Conservation (phyloP, 78 protist species). For the Dictyostelium firmibasis region DNA sequence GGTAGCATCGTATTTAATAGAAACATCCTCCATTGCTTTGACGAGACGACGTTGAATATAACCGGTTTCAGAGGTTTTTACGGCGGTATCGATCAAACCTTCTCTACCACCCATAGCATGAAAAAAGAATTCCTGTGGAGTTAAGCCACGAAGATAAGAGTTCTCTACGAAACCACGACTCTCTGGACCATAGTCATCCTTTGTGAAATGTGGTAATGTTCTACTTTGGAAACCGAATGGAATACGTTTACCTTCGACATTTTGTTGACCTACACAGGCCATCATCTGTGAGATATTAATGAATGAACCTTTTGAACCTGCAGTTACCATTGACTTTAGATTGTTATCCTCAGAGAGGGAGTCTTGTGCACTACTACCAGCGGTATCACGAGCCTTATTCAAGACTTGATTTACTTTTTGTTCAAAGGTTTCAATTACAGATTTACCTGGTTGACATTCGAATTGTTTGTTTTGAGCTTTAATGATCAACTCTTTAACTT, state of each 20-base stretch:
- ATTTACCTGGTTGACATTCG: conserved; percentile 95
- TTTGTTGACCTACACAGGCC: conserved; percentile 99
- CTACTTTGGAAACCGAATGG: conserved; percentile 97
- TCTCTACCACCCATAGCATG: conserved; percentile 99
- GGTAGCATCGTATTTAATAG: conserved; percentile 89
- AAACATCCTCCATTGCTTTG: conserved; percentile 87
- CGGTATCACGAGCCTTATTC: conserved; percentile 95
- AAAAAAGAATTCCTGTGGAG: conserved; percentile 99
- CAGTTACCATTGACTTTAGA: conserved; percentile 95
- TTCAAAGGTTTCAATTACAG: conserved; percentile 97
- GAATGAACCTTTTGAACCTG: conserved; percentile 99
- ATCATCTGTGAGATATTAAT: conserved; percentile 99
- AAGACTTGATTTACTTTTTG: conserved; percentile 92
- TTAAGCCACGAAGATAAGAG: conserved; percentile 97
- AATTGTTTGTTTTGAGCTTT: conserved; percentile 85
- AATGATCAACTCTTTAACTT: conserved; percentile 83
- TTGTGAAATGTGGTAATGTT: conserved; percentile 99
- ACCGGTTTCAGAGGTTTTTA: conserved; percentile 99
- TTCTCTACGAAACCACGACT: conserved; percentile 98
- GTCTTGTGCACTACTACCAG: conserved; percentile 86
- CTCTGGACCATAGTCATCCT: conserved; percentile 96
- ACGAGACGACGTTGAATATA: conserved; percentile 98
- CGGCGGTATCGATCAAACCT: conserved; percentile 99
- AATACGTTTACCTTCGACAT: conserved; percentile 99
- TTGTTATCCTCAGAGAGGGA: conserved; percentile 87